phyloP scores from a whole-genome alignment of 2,329 filamentous ascomycete genomes.

The Colletotrichum tabaci region DNA sequence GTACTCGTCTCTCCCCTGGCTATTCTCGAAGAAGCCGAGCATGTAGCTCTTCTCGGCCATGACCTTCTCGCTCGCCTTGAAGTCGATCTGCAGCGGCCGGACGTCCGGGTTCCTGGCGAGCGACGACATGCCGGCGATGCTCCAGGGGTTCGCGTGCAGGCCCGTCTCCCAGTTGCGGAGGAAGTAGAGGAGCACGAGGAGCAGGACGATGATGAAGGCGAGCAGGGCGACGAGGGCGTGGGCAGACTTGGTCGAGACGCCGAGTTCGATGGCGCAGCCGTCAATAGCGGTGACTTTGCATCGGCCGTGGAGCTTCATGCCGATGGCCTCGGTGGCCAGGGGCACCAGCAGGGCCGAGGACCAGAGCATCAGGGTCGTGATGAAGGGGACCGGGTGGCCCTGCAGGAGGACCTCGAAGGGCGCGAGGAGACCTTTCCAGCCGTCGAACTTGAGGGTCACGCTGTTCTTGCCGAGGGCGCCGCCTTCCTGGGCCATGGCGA shows the following conservation, averaged over 20 bases:
- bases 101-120: constrained; percentile 52
- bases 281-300: constrained; percentile 50
- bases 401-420: constrained; percentile 53
- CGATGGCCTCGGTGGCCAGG: constrained; percentile 57
- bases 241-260: constrained; percentile 51
- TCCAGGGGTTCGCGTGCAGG: constrained; percentile 58
- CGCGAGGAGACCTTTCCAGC: constrained; percentile 52
- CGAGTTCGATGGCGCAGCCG: constrained; percentile 53
- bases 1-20: constrained; percentile 48
- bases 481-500: constrained; percentile 53
- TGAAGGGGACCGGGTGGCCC: constrained; percentile 54
- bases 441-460: constrained; percentile 58
- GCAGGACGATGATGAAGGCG: constrained; percentile 47
- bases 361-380: constrained; percentile 55
- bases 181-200: constrained; percentile 50
- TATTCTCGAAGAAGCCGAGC: constrained; percentile 49
- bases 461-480: constrained; percentile 59
- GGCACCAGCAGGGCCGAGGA: constrained; percentile 55
- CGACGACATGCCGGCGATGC: constrained; percentile 53
- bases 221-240: constrained; percentile 53
- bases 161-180: constrained; percentile 56
- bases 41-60: constrained; percentile 48
- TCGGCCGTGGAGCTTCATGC: constrained; percentile 54
- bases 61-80: constrained; percentile 42
- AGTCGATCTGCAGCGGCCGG: constrained; percentile 44